These are phyloP conservation scores for Crithidia brevicula DNA, from an alignment of 208 protist genomes.

Conservation along the genomic window DNA sequence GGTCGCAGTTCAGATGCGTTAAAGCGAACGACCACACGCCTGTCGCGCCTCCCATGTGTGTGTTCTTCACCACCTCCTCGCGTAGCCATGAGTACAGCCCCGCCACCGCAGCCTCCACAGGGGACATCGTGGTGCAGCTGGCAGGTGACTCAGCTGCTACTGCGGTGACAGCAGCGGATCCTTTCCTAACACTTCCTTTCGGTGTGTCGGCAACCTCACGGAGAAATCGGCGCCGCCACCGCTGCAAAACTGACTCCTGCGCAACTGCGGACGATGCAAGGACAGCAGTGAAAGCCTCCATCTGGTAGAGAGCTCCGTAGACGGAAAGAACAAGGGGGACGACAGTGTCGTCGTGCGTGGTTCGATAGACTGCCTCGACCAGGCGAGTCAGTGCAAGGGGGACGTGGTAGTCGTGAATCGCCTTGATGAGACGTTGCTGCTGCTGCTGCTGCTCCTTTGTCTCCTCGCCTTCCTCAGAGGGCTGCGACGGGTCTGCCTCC, in stretches of 20 bases:
- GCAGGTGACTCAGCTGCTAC: too few species aligned
- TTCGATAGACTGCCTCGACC: constrained; percentile 7
- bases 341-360: constrained; percentile 11
- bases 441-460: constrained; percentile 1
- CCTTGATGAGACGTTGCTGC: background rate
- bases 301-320: constrained; percentile 23
- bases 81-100: too few species aligned
- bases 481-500: background rate
- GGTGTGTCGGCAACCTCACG: background rate
- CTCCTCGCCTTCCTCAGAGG: background rate
- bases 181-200: background rate
- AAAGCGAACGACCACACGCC: constrained; percentile 8
- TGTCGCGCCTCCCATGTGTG: background rate
- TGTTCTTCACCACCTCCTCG: background rate
- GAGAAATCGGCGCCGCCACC: constrained; percentile 14
- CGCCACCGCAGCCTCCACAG: too few species aligned
- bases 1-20: background rate
- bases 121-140: too few species aligned
- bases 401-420: constrained; percentile 3
- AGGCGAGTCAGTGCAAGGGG: constrained; percentile 8
- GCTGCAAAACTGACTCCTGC: background rate
- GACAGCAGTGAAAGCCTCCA: background rate
- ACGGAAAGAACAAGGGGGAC: constrained; percentile 11
- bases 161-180: background rate
- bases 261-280: background rate